Percentiles rank a stretch among this genome's conserved stretches.
phyloP scores from a whole-genome alignment of 2,329 filamentous ascomycete species.

The Neoascochyta sp. region DNA sequence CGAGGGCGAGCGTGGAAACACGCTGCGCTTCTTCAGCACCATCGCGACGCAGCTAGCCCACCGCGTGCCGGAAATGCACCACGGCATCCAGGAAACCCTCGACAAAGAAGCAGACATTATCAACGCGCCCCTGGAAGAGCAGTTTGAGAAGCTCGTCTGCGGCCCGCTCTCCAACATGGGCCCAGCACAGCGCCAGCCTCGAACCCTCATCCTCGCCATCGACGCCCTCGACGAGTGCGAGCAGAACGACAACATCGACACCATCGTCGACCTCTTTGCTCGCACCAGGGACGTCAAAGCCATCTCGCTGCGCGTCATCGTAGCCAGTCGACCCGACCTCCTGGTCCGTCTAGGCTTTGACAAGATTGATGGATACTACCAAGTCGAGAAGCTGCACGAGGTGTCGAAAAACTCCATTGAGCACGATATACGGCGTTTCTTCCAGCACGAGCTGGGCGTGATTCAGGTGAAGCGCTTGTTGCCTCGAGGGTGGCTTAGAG shows the following conservation, averaged over 20 bases:
- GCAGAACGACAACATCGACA: slow-evolving; percentile 8
- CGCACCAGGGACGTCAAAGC: slow-evolving; percentile 8
- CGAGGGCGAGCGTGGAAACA: slow-evolving; percentile 4
- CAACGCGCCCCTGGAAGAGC: too few relatives aligned
- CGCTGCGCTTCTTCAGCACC: too few relatives aligned
- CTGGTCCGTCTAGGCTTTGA: slow-evolving; percentile 16
- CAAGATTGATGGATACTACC: slow-evolving; percentile 12
- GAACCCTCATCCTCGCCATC: slow-evolving; percentile 8
- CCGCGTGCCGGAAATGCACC: too few relatives aligned
- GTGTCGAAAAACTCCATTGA: slow-evolving; percentile 9
- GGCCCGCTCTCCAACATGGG: too few relatives aligned
- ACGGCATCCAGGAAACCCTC: too few relatives aligned
- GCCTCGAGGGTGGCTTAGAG: slow-evolving; percentile 25
- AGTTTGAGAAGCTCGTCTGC: too few relatives aligned
- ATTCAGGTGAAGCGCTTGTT: too few relatives aligned
- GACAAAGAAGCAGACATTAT: too few relatives aligned
- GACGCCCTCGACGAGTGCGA: slow-evolving; percentile 37
- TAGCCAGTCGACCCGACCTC: slow-evolving; percentile 20
- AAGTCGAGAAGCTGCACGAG: slow-evolving; percentile 12
- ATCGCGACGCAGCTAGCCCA: too few relatives aligned
- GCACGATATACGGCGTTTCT: too few relatives aligned
- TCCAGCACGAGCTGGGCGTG: too few relatives aligned
- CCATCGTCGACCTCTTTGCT: slow-evolving; percentile 19
- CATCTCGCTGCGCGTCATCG: slow-evolving; percentile 12
- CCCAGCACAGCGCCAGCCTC: too few relatives aligned